A percentile compares a stretch with the other conserved stretches of the same genome.
Conservation (phyloP, 2,329 filamentous ascomycete species). For the Aspergillus awamori region DNA sequence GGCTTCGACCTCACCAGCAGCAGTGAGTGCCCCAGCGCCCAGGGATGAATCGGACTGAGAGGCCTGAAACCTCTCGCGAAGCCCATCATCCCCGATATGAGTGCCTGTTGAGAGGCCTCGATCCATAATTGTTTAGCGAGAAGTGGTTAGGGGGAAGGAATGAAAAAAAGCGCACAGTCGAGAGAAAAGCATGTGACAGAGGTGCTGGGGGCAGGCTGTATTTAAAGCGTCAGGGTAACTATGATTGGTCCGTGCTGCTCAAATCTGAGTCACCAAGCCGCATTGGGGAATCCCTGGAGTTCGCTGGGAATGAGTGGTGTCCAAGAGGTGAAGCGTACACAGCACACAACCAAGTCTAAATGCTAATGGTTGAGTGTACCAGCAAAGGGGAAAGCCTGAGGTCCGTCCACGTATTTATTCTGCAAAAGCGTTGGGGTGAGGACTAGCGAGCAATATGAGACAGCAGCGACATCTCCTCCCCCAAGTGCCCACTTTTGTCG, state of each 20-base stretch:
- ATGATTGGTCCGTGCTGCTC: conserved; percentile 19
- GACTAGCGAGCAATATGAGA: neutral
- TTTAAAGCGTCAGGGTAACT: conserved; percentile 16
- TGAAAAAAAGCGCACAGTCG: conserved; percentile 13
- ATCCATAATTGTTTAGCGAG: conserved; percentile 35
- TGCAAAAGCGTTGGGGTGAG: conserved; percentile 4
- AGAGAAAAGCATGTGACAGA: conserved; percentile 25
- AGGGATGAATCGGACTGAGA: conserved; percentile 47
- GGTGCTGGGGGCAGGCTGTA: conserved; percentile 10
- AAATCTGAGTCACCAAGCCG: conserved; percentile 15
- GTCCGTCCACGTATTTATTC: neutral
- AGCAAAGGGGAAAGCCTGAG: neutral
- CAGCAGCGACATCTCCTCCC: conserved; percentile 5
- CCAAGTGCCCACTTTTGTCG: conserved; percentile 1
- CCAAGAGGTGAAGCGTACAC: neutral
- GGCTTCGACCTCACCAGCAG: conserved; percentile 43
- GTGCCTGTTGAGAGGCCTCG: conserved; percentile 42
- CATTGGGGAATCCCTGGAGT: conserved; percentile 10
- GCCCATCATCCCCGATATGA: conserved; percentile 41
- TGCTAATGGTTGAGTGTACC: neutral
- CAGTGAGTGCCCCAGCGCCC: conserved; percentile 49
- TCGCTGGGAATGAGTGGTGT: neutral
- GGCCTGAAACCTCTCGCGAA: conserved; percentile 52
- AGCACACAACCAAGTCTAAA: neutral
- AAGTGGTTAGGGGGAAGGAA: conserved; percentile 26